Evolutionary conservation across 176 grass and related monocot genomes (phyloP), one percentile per base, ranked within the genome.

Genomic region (Avena eriantha): DNA sequence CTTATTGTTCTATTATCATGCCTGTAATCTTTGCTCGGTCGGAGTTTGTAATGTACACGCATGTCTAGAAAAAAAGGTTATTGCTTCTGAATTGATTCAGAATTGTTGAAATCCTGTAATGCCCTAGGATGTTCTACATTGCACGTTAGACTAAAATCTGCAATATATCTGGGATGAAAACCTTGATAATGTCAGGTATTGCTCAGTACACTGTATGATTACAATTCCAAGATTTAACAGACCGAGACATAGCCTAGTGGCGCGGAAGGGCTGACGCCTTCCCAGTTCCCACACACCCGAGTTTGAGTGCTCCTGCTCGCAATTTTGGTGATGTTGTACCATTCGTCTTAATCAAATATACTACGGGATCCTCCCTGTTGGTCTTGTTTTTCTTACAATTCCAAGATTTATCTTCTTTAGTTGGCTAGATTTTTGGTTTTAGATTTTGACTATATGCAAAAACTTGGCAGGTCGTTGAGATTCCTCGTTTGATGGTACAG

Each of bases 401-500:
- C 0, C 31, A 45, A 9, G 0, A 5, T 17, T 69, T 24, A 3
- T 72, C 54, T 29, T 77, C 71, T 57, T 69, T 35, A 18, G 10
- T 48, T 72, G 39, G 46, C 15, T 58, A 29, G 24, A 46, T 29
- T 75, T 50, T 35, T 3, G 8, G 0, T 69, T 39, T 36, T 49
- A 64, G 54, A 21, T 56, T 85, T 59, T 91, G 36, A 91, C 29
- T 8, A 18, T n/a, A 33, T 49, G 72, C 75, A 51, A 58, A 14
- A 80, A 69, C n/a, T 80, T 17, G 8, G 81, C 81, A 84, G 85
- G 69, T 69, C 69, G 14, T 9, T 49, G 74, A 8, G 10, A 14
- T 45, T 90, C 54, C 23, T 81, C 13, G 12, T 19, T 57, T 74
- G 85, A 80, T 87, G 83, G 59, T 48, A 18, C 35, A 34, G 41